Percentiles rank a stretch among this genome's conserved stretches.
phyloP scores from a whole-genome alignment of 805 yeast species.

The Maudiozyma pseudohumilis region DNA sequence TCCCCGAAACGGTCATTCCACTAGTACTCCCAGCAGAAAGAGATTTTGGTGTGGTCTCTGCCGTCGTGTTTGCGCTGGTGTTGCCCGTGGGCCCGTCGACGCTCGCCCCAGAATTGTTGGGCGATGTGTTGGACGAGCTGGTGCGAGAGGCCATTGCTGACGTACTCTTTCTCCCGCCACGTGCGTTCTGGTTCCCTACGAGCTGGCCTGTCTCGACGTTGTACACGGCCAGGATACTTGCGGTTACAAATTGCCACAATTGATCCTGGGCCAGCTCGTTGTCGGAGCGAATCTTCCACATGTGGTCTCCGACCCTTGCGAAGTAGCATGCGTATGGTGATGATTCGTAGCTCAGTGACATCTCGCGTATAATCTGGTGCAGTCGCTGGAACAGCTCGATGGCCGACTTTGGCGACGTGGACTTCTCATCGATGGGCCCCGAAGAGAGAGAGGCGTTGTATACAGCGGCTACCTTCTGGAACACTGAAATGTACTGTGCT shows the following conservation, averaged over 20 bases:
- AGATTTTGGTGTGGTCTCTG: conserved; percentile 2
- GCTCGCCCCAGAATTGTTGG: conserved; percentile 14
- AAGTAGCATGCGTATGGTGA: conserved; percentile 27
- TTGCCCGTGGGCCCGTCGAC: conserved; percentile 1
- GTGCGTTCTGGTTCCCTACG: conserved; percentile 15
- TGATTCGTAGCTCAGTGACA: conserved; percentile 23
- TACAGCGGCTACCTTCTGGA: conserved; percentile 21
- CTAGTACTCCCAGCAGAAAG: no score
- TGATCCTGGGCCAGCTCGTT: conserved; percentile 19
- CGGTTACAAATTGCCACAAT: conserved; percentile 23
- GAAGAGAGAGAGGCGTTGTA: conserved; percentile 22
- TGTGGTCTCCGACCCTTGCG: conserved; percentile 17
- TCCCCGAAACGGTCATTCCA: no score
- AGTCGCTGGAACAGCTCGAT: conserved; percentile 28
- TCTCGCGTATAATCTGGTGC: conserved; percentile 28
- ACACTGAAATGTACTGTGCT: conserved; percentile 14
- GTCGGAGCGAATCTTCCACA: conserved; percentile 25
- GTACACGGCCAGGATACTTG: conserved; percentile 19
- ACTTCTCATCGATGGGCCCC: conserved; percentile 21
- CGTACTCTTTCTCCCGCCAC: neutral
- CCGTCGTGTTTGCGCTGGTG: conserved; percentile 1
- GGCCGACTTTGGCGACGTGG: conserved; percentile 27
- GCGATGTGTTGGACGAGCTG: conserved; percentile 13
- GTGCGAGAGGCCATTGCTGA: no score
- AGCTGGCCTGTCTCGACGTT: conserved; percentile 22